These are phyloP conservation scores for Pinus taeda DNA, from an alignment of 75 land plant genomes.

Conservation along the genomic window DNA sequence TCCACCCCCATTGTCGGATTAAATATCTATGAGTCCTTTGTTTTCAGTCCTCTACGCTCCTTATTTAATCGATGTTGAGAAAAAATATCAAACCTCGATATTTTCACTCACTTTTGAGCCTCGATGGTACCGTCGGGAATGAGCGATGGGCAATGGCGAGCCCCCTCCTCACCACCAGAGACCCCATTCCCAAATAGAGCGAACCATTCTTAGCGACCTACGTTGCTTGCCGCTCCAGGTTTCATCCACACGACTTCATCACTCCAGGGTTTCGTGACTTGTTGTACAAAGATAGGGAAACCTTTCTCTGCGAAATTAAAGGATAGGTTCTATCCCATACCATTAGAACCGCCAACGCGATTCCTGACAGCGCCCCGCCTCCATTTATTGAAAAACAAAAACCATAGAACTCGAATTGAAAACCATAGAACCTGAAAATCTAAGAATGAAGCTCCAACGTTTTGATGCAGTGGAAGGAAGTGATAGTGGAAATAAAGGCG, in stretches of 20 bases:
- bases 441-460: too few relatives aligned
- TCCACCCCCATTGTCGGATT: too few relatives aligned
- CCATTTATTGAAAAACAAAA: too few relatives aligned
- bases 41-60: too few relatives aligned
- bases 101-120: slow-evolving; percentile 24
- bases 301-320: slow-evolving; percentile 69
- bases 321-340: slow-evolving; percentile 81
- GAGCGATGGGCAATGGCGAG: slow-evolving; percentile 53
- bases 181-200: slow-evolving; percentile 72
- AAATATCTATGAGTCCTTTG: too few relatives aligned
- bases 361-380: slow-evolving; percentile 17
- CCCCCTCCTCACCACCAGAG: slow-evolving; percentile 75
- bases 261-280: slow-evolving; percentile 12
- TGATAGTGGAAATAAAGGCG: too few relatives aligned
- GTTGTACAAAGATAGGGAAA: slow-evolving; percentile 68
- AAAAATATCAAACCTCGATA: too few relatives aligned
- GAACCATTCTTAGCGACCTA: slow-evolving; percentile 25
- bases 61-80: too few relatives aligned
- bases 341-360: slow-evolving; percentile 60
- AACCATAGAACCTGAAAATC: too few relatives aligned
- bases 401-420: too few relatives aligned
- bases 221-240: slow-evolving; percentile 50
- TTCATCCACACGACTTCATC: slow-evolving; percentile 33
- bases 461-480: too few relatives aligned
- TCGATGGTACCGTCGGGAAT: slow-evolving; percentile 62